phyloP scores from a whole-genome alignment of 345 rosid genomes.

The Rubroshorea leprosula region DNA sequence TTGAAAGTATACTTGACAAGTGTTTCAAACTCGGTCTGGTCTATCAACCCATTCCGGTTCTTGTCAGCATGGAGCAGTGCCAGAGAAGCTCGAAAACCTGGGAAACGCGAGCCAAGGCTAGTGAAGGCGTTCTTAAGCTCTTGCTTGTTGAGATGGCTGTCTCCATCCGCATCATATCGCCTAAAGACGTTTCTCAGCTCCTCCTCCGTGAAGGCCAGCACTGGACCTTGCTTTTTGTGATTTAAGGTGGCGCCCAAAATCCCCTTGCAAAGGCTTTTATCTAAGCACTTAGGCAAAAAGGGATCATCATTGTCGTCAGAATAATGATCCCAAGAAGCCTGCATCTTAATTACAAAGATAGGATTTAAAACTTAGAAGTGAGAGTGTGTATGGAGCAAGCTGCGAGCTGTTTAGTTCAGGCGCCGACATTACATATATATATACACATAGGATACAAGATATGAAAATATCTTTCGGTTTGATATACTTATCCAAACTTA shows the following conservation, averaged over 20 bases:
- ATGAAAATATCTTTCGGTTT: no score
- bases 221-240: not conserved
- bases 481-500: no score
- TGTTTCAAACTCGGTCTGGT: constrained; percentile 7
- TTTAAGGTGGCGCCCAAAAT: not conserved
- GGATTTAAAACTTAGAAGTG: no score
- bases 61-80: constrained; percentile 14
- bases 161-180: constrained; percentile 12
- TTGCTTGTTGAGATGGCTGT: constrained; percentile 19
- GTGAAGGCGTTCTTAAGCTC: constrained; percentile 22
- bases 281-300: no score
- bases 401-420: no score
- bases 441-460: no score
- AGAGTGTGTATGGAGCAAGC: no score
- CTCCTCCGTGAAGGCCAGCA: constrained; percentile 4
- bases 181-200: constrained; percentile 9
- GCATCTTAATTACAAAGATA: no score
- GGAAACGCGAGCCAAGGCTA: constrained; percentile 12
- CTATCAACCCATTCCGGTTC: constrained; percentile 15
- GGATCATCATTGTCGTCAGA: no score
- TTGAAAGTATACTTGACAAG: constrained; percentile 7
- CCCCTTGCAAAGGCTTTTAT: no score
- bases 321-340: no score
- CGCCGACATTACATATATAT: no score
- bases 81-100: constrained; percentile 7